Percentiles rank a stretch among this genome's conserved stretches.
Evolutionary conservation across 306 rosid species (phyloP).

Genomic region (Quercus agrifolia): DNA sequence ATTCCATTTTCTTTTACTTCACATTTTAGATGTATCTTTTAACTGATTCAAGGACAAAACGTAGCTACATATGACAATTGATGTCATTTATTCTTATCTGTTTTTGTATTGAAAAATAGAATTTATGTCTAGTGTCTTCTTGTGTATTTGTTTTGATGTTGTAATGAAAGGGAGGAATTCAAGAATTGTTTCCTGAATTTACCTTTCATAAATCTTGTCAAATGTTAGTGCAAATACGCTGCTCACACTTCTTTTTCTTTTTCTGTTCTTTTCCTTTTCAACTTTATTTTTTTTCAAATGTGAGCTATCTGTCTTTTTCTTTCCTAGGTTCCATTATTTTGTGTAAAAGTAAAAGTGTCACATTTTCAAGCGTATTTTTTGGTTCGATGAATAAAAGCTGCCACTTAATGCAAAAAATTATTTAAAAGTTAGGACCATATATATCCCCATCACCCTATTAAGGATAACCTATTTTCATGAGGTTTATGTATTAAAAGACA

Average conservation of each 20-base stretch:
- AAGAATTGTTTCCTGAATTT: background rate
- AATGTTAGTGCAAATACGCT: conserved; percentile 10
- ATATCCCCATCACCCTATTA: no score
- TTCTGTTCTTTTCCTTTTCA: conserved; percentile 13
- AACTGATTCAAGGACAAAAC: conserved; percentile 34
- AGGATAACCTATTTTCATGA: no score
- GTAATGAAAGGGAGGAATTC: background rate
- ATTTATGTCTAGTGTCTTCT: conserved; percentile 27
- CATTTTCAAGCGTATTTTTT: no score
- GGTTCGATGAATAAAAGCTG: no score
- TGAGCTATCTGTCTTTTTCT: background rate
- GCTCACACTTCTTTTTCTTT: conserved; percentile 20
- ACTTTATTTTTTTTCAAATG: background rate
- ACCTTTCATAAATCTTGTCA: background rate
- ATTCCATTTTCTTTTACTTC: background rate
- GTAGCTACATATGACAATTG: conserved; percentile 23
- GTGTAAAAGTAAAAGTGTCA: no score
- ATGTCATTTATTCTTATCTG: conserved; percentile 25
- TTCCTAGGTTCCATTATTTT: background rate
- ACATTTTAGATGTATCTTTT: conserved; percentile 21
- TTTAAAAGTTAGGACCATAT: no score
- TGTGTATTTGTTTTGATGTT: conserved; percentile 34
- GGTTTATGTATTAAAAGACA: no score
- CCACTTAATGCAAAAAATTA: no score
- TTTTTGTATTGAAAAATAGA: conserved; percentile 18